phyloP scores from a whole-genome alignment of 805 yeast species.

The Zygoascus tannicola region DNA sequence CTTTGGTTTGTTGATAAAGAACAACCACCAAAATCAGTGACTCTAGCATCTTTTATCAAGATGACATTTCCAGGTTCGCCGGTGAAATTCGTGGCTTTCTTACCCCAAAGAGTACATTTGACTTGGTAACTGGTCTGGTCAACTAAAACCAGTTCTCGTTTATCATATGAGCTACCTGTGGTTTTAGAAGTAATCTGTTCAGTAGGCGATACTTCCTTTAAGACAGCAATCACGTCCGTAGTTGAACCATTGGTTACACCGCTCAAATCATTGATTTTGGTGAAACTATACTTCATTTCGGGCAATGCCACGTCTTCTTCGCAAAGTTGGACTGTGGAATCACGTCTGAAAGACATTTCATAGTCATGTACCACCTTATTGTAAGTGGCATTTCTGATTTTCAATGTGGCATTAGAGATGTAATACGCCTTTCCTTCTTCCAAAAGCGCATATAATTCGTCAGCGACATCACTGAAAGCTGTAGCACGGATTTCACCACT shows the following conservation, averaged over 20 bases:
- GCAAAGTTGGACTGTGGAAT: conserved; percentile 65
- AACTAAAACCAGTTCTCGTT: conserved; percentile 80
- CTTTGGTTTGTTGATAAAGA: conserved; percentile 70
- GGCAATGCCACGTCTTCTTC: conserved; percentile 58
- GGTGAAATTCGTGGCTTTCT: conserved; percentile 68
- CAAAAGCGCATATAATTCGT: conserved; percentile 59
- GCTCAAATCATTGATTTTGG: conserved; percentile 56
- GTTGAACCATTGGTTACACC: conserved; percentile 59
- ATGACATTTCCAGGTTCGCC: conserved; percentile 56
- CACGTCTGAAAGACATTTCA: conserved; percentile 75
- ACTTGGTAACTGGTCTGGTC: conserved; percentile 75
- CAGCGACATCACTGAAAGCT: conserved; percentile 83
- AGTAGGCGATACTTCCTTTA: conserved; percentile 65
- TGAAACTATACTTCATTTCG: conserved; percentile 65
- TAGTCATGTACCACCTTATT: conserved; percentile 79
- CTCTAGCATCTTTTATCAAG: conserved; percentile 84
- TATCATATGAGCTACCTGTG: conserved; percentile 84
- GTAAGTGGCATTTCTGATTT: conserved; percentile 77
- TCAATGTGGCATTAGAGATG: conserved; percentile 71
- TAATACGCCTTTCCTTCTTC: conserved; percentile 88
- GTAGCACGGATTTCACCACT: conserved; percentile 95
- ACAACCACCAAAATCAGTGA: conserved; percentile 82
- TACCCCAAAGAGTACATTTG: conserved; percentile 83
- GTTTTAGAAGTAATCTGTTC: conserved; percentile 75
- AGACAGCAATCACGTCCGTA: conserved; percentile 81